Evolutionary conservation across 2,329 filamentous ascomycete genomes (phyloP).

Genomic region (Thermoascus crustaceus): DNA sequence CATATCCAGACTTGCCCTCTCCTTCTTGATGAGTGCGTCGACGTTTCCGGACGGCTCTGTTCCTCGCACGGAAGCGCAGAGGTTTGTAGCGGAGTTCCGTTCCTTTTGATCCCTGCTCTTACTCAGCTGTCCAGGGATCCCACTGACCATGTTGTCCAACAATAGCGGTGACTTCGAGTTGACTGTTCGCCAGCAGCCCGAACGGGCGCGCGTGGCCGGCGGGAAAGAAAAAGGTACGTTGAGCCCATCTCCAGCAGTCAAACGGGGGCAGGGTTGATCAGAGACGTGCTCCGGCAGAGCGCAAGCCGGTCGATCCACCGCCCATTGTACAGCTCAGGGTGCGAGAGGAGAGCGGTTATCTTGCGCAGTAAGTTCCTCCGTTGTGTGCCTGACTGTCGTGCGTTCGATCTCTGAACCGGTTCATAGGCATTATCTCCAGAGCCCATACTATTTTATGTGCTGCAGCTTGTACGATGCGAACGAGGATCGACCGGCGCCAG

Average conservation of each 20-base stretch:
- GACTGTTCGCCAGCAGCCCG: constrained; percentile 58
- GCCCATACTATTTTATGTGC: constrained; percentile 57
- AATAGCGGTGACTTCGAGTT: constrained; percentile 50
- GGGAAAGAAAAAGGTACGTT: constrained; percentile 65
- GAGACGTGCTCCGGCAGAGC: constrained; percentile 43
- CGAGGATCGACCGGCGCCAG: constrained; percentile 37
- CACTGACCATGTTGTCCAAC: constrained; percentile 33
- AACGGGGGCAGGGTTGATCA: constrained; percentile 2
- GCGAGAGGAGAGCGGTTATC: constrained; percentile 38
- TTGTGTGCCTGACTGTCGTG: constrained; percentile 9
- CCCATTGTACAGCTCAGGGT: constrained; percentile 69
- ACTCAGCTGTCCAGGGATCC: constrained; percentile 21
- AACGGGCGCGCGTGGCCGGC: constrained; percentile 58
- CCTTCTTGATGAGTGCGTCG: constrained; percentile 35
- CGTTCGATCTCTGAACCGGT: too few relatives aligned
- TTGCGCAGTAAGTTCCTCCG: constrained; percentile 49
- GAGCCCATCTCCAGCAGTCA: background rate
- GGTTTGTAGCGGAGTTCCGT: constrained; percentile 21
- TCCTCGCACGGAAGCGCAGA: constrained; percentile 32
- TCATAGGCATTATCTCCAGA: constrained; percentile 54
- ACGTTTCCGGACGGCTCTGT: constrained; percentile 34
- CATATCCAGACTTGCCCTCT: constrained; percentile 15
- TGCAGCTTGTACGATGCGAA: constrained; percentile 47
- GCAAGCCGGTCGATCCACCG: constrained; percentile 78
- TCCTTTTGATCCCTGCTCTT: constrained; percentile 16